Conservation (phyloP, 148 eudicot species). For the Diospyros kaki region DNA sequence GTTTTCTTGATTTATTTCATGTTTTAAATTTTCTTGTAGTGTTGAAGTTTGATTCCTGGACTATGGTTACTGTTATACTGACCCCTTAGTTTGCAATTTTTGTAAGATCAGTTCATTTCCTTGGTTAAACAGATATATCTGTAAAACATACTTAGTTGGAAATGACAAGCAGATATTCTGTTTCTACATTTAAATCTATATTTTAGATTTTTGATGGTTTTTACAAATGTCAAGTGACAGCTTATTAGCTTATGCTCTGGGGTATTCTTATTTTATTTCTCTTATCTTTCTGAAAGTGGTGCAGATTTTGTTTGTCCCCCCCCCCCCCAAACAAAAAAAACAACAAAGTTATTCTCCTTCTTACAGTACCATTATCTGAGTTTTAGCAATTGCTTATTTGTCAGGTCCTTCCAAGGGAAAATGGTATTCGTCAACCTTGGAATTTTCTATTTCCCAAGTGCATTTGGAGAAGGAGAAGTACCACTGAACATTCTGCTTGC, state of each 20-base stretch:
- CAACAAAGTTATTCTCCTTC: not conserved
- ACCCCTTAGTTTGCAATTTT: not conserved
- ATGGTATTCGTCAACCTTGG: slow-evolving; percentile 48
- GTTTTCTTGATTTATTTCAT: not conserved
- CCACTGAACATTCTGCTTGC: slow-evolving; percentile 25
- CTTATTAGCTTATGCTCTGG: not conserved
- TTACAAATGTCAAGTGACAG: not conserved
- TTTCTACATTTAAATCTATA: not conserved
- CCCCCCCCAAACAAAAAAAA: too few species aligned
- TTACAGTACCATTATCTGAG: not conserved
- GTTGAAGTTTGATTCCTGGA: not conserved
- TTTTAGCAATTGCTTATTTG: slow-evolving; percentile 14
- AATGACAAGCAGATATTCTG: not conserved
- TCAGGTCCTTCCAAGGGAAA: slow-evolving; percentile 68
- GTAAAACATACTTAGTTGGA: not conserved
- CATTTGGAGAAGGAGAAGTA: slow-evolving; percentile 39
- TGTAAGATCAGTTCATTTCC: not conserved
- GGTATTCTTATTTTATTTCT: not conserved
- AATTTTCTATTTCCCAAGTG: slow-evolving; percentile 38
- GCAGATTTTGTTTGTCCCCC: not conserved
- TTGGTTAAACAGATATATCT: not conserved
- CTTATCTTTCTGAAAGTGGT: not conserved
- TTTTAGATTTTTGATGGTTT: not conserved
- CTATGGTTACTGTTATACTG: not conserved
- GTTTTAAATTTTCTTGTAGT: not conserved